These are phyloP conservation scores for Globisporangium okanoganense DNA, from an alignment of 352 stramenopile genomes.

Conservation along the genomic window DNA sequence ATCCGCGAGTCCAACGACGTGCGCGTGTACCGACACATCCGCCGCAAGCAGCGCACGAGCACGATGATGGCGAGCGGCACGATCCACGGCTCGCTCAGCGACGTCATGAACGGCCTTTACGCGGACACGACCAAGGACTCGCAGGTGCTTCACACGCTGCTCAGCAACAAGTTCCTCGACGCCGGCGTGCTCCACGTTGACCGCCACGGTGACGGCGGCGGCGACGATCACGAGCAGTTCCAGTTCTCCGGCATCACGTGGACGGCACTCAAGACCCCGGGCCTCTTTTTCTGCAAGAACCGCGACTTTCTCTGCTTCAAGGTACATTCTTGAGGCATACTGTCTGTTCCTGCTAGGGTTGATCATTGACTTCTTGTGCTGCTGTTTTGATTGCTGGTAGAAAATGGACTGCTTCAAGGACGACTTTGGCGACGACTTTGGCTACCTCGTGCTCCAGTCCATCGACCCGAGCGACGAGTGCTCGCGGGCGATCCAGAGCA, in stretches of 20 bases:
- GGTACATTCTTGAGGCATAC: conserved; percentile 11
- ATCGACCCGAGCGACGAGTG: conserved; percentile 45
- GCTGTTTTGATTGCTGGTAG: conserved; percentile 13
- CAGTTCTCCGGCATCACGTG: conserved; percentile 76
- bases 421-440: conserved; percentile 60
- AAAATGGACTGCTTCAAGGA: conserved; percentile 65
- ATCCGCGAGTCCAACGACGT: conserved; percentile 59
- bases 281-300: conserved; percentile 54
- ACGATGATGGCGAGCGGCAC: conserved; percentile 59
- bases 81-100: conserved; percentile 52
- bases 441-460: conserved; percentile 66
- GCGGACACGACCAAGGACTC: conserved; percentile 67
- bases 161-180: conserved; percentile 56
- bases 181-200: conserved; percentile 65
- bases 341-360: neutral
- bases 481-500: conserved; percentile 4
- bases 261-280: conserved; percentile 54
- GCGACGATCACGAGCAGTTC: conserved; percentile 51
- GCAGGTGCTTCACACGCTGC: conserved; percentile 53
- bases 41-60: conserved; percentile 35
- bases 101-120: conserved; percentile 80
- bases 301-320: conserved; percentile 78
- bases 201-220: conserved; percentile 46
- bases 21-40: conserved; percentile 47
- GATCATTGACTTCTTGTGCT: conserved; percentile 4